Conservation (phyloP, 2,329 filamentous ascomycete genomes). For the Hymenotorrendiella dingleyae region DNA sequence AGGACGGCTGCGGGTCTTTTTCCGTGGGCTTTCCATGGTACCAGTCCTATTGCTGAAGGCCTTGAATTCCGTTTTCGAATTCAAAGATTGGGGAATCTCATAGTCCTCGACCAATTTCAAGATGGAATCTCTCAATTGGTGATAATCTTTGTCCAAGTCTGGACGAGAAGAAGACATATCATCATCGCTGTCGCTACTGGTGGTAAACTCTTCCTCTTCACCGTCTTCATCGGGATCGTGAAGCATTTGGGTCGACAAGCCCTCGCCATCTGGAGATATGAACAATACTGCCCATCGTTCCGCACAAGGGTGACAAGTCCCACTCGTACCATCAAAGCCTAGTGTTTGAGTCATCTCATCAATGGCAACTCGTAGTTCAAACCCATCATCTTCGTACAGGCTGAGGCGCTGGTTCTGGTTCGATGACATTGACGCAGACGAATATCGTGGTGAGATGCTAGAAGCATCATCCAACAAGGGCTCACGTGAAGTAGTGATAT, state of each 20-base stretch:
- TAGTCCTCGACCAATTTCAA: constrained; percentile 76
- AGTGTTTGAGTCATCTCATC: constrained; percentile 65
- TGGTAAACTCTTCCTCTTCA: constrained; percentile 60
- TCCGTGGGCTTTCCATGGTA: constrained; percentile 41
- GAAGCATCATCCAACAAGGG: constrained; percentile 52
- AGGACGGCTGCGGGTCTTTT: constrained; percentile 54
- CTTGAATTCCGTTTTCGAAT: constrained; percentile 52
- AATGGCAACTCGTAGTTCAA: constrained; percentile 59
- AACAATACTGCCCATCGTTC: constrained; percentile 82
- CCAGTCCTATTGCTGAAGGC: constrained; percentile 67
- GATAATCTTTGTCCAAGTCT: constrained; percentile 72
- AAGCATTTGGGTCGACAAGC: constrained; percentile 64
- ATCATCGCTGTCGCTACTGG: constrained; percentile 55
- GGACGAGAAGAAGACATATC: constrained; percentile 47
- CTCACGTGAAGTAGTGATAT: constrained; percentile 60
- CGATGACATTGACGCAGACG: constrained; percentile 40
- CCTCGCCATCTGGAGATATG: constrained; percentile 65
- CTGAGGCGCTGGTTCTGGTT: constrained; percentile 38
- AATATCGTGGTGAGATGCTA: constrained; percentile 47
- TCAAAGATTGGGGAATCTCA: constrained; percentile 65
- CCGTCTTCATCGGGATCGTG: constrained; percentile 62
- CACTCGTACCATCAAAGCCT: constrained; percentile 58
- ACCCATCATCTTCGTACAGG: constrained; percentile 59
- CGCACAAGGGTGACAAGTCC: constrained; percentile 69
- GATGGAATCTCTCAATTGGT: constrained; percentile 74